Percentiles rank a stretch among this genome's conserved stretches.
phyloP scores from a whole-genome alignment of 495 filamentous ascomycete species.

The Hypoxylon trugodes region DNA sequence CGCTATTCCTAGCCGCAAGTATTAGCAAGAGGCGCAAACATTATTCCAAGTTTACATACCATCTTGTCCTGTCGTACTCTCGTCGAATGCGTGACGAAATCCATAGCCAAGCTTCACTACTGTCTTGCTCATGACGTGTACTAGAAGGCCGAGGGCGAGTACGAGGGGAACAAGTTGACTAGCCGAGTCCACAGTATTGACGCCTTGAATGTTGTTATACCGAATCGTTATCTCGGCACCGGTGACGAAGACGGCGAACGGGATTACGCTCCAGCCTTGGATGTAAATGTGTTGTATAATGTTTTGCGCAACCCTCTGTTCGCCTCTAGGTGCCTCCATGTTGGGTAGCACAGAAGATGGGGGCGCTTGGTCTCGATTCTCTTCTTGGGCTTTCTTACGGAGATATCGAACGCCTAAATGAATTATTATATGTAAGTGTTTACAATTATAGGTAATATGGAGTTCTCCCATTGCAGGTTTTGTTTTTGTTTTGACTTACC shows the following conservation, averaged over 20 bases:
- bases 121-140: constrained; percentile 9
- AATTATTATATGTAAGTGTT: not conserved
- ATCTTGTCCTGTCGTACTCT: not conserved
- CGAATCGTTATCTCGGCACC: constrained; percentile 22
- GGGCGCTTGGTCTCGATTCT: not conserved
- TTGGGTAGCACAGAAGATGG: not conserved
- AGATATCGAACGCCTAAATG: not conserved
- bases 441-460: too few species aligned
- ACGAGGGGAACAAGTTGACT: constrained; percentile 21
- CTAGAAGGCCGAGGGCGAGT: constrained; percentile 16
- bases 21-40: too few species aligned
- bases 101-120: constrained; percentile 4
- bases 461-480: too few species aligned
- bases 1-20: too few species aligned
- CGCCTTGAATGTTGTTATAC: constrained; percentile 21
- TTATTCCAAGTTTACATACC: too few species aligned
- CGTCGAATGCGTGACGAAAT: constrained; percentile 15
- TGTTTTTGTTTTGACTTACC: not conserved
- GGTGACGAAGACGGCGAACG: constrained; percentile 15
- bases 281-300: constrained; percentile 12
- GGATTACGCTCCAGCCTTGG: constrained; percentile 16
- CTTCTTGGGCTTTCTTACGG: not conserved
- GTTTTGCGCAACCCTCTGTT: not conserved
- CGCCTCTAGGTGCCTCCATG: too few species aligned
- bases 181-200: constrained; percentile 16